These are phyloP conservation scores for Daldinia concentrica DNA, from an alignment of 495 filamentous ascomycete species.

Conservation along the genomic window DNA sequence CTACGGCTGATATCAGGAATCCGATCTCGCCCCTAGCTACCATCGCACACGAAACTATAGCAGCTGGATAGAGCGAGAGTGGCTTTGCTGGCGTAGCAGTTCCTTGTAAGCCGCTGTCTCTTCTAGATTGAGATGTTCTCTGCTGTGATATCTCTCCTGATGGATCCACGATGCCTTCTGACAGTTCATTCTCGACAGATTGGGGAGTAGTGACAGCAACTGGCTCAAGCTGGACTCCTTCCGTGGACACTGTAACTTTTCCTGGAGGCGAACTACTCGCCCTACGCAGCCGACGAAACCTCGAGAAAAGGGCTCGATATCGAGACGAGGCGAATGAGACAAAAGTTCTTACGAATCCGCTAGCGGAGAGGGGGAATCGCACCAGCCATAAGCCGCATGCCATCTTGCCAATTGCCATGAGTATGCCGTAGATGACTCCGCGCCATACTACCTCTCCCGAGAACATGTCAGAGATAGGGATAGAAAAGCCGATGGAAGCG, in stretches of 20 bases:
- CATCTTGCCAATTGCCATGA: slow-evolving; percentile 75
- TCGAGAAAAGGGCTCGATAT: slow-evolving; percentile 11
- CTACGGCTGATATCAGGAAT: slow-evolving; percentile 77
- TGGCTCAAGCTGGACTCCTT: background rate
- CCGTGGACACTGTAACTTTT: background rate
- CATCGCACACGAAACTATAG: slow-evolving; percentile 72
- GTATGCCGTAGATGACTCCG: slow-evolving; percentile 72
- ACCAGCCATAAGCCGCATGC: slow-evolving; percentile 72
- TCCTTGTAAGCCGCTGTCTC: background rate
- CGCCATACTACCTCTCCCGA: slow-evolving; percentile 70
- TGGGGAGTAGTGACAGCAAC: background rate
- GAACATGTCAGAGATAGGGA: slow-evolving; percentile 79
- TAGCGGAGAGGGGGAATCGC: slow-evolving; percentile 48
- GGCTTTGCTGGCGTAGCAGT: slow-evolving; percentile 50
- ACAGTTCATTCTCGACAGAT: background rate
- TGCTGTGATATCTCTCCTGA: background rate
- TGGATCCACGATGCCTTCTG: background rate
- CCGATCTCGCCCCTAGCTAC: slow-evolving; percentile 82
- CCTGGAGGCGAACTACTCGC: background rate
- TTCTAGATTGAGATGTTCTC: background rate
- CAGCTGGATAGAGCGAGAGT: slow-evolving; percentile 66
- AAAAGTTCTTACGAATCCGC: background rate
- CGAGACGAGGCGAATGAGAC: slow-evolving; percentile 14
- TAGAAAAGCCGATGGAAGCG: slow-evolving; percentile 80
- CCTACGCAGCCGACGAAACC: slow-evolving; percentile 5